Percentiles rank a stretch among this genome's conserved stretches.
These are phyloP conservation scores for Coemansia sp. DNA, from an alignment of 192 early-diverging fungal genomes.

Conservation along the genomic window DNA sequence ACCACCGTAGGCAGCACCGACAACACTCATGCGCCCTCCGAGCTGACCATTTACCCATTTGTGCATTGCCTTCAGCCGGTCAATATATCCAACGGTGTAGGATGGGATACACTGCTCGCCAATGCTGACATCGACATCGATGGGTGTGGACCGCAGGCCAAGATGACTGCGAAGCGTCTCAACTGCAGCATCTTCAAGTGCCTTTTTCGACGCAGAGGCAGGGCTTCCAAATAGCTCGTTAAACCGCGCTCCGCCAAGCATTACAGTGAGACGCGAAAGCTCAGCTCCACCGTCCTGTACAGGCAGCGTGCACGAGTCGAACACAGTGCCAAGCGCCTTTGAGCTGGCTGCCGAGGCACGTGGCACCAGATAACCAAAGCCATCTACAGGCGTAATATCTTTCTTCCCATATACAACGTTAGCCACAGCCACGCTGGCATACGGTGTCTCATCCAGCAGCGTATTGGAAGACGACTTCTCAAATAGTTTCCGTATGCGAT, in stretches of 20 bases:
- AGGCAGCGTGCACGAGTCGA: slow-evolving; percentile 80
- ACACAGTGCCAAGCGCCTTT: slow-evolving; percentile 73
- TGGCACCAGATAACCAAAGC: slow-evolving; percentile 92
- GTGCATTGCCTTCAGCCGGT: slow-evolving; percentile 66
- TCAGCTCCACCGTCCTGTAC: slow-evolving; percentile 57
- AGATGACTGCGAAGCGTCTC: slow-evolving; percentile 62
- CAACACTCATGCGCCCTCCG: slow-evolving; percentile 64
- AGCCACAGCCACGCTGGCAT: slow-evolving; percentile 78
- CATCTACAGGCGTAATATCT: slow-evolving; percentile 62
- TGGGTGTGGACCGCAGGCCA: slow-evolving; percentile 55
- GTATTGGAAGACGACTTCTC: slow-evolving; percentile 25
- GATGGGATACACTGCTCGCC: slow-evolving; percentile 83
- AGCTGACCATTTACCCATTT: slow-evolving; percentile 52
- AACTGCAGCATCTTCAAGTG: slow-evolving; percentile 54
- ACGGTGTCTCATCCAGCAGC: slow-evolving; percentile 62
- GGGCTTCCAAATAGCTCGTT: slow-evolving; percentile 55
- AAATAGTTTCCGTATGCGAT: slow-evolving; percentile 54
- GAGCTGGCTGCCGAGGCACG: slow-evolving; percentile 54
- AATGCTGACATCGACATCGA: slow-evolving; percentile 58
- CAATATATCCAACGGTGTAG: slow-evolving; percentile 79
- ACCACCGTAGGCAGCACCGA: slow-evolving; percentile 79
- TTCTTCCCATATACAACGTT: slow-evolving; percentile 68
- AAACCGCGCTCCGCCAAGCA: slow-evolving; percentile 88
- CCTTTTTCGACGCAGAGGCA: slow-evolving; percentile 5
- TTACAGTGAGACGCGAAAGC: slow-evolving; percentile 70